These are phyloP conservation scores for Chaetomiaceae sp. DNA, from an alignment of 2,329 filamentous ascomycete genomes.

Conservation along the genomic window DNA sequence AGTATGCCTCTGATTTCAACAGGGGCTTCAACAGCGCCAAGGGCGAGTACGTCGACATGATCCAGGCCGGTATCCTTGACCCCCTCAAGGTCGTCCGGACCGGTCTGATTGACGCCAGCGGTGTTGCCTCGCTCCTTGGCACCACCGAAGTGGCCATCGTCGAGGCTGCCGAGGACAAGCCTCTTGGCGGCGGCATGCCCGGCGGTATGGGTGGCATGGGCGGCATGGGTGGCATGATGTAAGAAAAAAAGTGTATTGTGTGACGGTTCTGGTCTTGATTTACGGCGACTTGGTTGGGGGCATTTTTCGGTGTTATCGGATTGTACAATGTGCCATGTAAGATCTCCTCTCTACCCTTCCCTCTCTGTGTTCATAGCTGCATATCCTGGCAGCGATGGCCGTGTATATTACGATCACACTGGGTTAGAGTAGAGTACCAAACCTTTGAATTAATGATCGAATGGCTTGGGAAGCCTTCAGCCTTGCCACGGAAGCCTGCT, in stretches of 20 bases:
- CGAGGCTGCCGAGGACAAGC: constrained; percentile 92
- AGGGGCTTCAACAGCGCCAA: constrained; percentile 95
- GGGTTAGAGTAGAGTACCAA: constrained; percentile 25
- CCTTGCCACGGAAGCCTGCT: not conserved
- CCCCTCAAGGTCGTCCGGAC: constrained; percentile 99
- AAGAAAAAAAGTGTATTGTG: constrained; percentile 34
- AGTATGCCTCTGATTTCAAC: constrained; percentile 91
- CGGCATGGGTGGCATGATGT: constrained; percentile 51
- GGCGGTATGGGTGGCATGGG: constrained; percentile 68
- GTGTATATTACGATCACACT: constrained; percentile 30
- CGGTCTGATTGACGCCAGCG: constrained; percentile 87
- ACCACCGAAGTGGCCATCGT: constrained; percentile 98
- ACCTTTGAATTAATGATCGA: constrained; percentile 8
- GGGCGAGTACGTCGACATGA: constrained; percentile 99
- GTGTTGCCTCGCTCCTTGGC: constrained; percentile 92
- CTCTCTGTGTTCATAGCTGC: constrained; percentile 28
- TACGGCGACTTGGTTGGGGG: constrained; percentile 38
- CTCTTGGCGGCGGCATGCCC: constrained; percentile 45
- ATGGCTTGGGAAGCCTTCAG: not conserved
- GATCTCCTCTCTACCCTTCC: constrained; percentile 35
- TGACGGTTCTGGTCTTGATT: constrained; percentile 21
- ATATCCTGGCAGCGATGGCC: constrained; percentile 25
- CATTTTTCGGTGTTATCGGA: constrained; percentile 48
- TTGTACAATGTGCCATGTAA: constrained; percentile 38
- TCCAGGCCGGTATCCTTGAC: constrained; percentile 91